Evolutionary conservation across 2,329 filamentous ascomycete genomes (phyloP).

Genomic region (Cryphonectria japonica): DNA sequence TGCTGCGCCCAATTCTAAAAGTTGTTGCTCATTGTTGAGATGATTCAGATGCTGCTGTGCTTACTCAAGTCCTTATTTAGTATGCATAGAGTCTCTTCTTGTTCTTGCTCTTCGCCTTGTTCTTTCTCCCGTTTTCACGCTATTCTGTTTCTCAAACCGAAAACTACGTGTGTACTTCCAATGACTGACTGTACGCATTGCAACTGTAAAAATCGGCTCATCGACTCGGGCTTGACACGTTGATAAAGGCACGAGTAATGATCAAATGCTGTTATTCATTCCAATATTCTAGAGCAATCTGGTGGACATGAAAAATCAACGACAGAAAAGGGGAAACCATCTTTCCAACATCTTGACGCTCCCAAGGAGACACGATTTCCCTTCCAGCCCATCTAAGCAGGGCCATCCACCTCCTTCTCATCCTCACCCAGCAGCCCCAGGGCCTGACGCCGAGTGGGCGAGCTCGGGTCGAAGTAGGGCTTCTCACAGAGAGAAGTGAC

Average conservation of each 20-base stretch:
- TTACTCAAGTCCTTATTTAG: too few species aligned
- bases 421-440: constrained; percentile 64
- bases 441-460: constrained; percentile 68
- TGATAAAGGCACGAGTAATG: background rate
- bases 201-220: too few species aligned
- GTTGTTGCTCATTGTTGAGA: too few species aligned
- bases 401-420: constrained; percentile 44
- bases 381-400: background rate
- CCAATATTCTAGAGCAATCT: background rate
- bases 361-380: too few species aligned
- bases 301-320: background rate
- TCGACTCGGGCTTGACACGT: background rate
- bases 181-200: too few species aligned
- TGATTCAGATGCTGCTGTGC: too few species aligned
- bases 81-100: too few species aligned
- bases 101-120: too few species aligned
- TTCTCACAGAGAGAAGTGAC: constrained; percentile 74
- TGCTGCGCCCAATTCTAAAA: too few species aligned
- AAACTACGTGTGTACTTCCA: too few species aligned
- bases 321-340: background rate
- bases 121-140: too few species aligned
- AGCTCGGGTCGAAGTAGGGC: constrained; percentile 67
- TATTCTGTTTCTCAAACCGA: too few species aligned
- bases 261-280: background rate
- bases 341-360: background rate